These are phyloP conservation scores for Ganoderma sinense DNA, from an alignment of 1,284 basidiomycete genomes.

Conservation along the genomic window DNA sequence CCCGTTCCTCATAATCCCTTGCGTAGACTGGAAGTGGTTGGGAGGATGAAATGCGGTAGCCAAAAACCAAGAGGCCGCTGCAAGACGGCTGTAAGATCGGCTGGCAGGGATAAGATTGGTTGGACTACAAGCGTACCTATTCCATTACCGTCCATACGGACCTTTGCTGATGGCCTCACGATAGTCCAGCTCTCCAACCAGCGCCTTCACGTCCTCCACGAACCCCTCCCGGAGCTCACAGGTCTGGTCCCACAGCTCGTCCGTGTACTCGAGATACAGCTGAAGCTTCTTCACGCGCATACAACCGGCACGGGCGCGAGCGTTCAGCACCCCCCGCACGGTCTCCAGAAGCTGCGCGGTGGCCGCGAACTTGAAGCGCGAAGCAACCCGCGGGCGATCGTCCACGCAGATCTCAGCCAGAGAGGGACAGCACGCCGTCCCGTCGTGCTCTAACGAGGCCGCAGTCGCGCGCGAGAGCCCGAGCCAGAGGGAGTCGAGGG, in stretches of 20 bases:
- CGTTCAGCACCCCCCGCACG: not conserved
- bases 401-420: not conserved
- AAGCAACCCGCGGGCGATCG: not conserved
- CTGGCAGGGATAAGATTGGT: too few relatives aligned
- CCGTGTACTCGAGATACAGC: not conserved
- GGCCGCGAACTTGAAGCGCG: not conserved
- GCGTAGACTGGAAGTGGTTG: too few relatives aligned
- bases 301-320: not conserved
- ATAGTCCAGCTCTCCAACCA: not conserved
- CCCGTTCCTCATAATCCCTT: too few relatives aligned
- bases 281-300: not conserved
- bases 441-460: not conserved
- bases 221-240: not conserved
- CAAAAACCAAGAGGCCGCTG: too few relatives aligned
- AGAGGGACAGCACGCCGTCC: not conserved
- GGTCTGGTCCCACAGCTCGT: not conserved
- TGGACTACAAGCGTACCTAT: too few relatives aligned
- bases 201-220: not conserved
- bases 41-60: too few relatives aligned
- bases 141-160: too few relatives aligned
- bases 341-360: not conserved
- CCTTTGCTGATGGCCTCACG: too few relatives aligned
- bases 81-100: too few relatives aligned
- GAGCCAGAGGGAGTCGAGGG: not conserved
- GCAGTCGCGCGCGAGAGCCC: not conserved